A percentile compares a stretch with the other conserved stretches of the same genome.
phyloP scores from a whole-genome alignment of 495 filamentous ascomycete genomes.

The Penicillium odoratum region DNA sequence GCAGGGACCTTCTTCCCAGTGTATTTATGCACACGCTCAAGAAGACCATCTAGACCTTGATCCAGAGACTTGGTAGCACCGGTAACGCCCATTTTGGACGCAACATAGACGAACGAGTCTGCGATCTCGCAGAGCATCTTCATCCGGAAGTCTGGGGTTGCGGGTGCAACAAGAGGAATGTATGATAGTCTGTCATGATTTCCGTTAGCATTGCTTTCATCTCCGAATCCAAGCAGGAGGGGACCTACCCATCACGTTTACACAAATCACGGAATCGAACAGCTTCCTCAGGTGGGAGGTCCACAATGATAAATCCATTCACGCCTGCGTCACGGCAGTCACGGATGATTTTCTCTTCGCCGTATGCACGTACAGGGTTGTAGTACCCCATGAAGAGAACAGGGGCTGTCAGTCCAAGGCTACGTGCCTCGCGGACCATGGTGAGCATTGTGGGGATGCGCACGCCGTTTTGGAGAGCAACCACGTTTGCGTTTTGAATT shows the following conservation, averaged over 20 bases:
- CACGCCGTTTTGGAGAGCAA: constrained; percentile 85
- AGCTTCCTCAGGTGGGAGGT: constrained; percentile 96
- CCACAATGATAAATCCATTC: constrained; percentile 97
- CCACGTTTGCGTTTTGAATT: constrained; percentile 87
- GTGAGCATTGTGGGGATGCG: constrained; percentile 73
- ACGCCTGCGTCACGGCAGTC: constrained; percentile 86
- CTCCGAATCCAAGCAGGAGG: not conserved
- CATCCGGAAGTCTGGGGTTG: constrained; percentile 90
- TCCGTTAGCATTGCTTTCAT: no score
- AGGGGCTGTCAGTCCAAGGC: constrained; percentile 72
- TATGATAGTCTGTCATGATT: constrained; percentile 69
- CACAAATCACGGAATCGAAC: constrained; percentile 87
- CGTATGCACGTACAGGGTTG: constrained; percentile 90
- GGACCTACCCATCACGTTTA: constrained; percentile 64
- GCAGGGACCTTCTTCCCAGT: constrained; percentile 81
- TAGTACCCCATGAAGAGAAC: constrained; percentile 98
- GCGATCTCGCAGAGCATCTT: constrained; percentile 94
- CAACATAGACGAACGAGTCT: constrained; percentile 99
- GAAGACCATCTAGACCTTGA: constrained; percentile 72
- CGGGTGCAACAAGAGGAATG: constrained; percentile 90
- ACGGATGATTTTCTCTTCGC: constrained; percentile 81
- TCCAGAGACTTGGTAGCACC: constrained; percentile 84
- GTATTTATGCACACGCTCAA: constrained; percentile 84
- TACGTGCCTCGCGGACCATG: constrained; percentile 75
- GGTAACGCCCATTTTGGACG: constrained; percentile 96